Evolutionary conservation across 106 monocot species (phyloP).

Genomic region (Phalaenopsis equestris): DNA sequence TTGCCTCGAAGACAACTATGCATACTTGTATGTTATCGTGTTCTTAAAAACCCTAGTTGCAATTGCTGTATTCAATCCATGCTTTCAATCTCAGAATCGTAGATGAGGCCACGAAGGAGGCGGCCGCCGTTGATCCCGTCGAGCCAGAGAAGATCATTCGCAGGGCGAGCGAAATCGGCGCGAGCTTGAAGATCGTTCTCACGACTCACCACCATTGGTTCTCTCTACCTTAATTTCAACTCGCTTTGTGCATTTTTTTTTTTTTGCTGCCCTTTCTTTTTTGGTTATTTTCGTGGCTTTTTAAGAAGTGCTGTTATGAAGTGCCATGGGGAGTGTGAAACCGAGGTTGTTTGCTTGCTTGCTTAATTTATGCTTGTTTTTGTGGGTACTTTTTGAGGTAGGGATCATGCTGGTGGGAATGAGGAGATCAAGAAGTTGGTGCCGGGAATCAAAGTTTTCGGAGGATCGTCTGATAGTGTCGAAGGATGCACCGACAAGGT

Average conservation of each 20-base stretch:
- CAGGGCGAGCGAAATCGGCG: conserved; percentile 55
- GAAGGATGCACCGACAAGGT: conserved; percentile 71
- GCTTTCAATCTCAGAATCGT: conserved; percentile 41
- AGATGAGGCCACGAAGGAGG: conserved; percentile 60
- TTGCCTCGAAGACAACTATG: conserved; percentile 90
- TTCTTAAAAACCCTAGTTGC: conserved; percentile 7
- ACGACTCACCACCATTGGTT: conserved; percentile 98
- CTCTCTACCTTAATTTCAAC: neutral
- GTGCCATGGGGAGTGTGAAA: neutral
- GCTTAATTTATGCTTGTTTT: neutral
- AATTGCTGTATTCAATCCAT: neutral
- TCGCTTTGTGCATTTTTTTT: no score
- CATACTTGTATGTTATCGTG: conserved; percentile 78
- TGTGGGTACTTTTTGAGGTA: conserved; percentile 7
- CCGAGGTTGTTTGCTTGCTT: neutral
- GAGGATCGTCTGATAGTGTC: conserved; percentile 74
- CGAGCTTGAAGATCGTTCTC: conserved; percentile 67
- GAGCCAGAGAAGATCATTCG: conserved; percentile 82
- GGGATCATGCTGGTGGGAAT: conserved; percentile 99
- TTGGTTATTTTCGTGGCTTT: neutral
- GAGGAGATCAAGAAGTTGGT: conserved; percentile 63
- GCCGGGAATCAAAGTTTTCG: conserved; percentile 77
- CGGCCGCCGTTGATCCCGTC: conserved; percentile 88
- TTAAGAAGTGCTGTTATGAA: neutral
- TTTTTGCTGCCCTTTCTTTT: neutral